These are phyloP conservation scores for Aspergillus biplanus DNA, from an alignment of 495 filamentous ascomycete species.

Conservation along the genomic window DNA sequence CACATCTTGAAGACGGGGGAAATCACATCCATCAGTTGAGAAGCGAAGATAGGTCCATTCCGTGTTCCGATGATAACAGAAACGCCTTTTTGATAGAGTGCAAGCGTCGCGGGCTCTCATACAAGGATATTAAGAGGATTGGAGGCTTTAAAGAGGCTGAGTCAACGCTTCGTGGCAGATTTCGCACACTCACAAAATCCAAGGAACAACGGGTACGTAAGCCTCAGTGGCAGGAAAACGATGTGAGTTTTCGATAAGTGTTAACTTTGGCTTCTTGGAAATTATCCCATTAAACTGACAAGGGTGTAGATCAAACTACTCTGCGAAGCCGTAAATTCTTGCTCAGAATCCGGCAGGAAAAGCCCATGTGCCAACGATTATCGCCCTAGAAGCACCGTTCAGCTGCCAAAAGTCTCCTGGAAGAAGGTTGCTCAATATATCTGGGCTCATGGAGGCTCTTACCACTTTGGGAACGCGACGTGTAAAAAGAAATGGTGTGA, in stretches of 20 bases:
- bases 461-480: constrained; percentile 83
- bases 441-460: constrained; percentile 68
- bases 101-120: constrained; percentile 70
- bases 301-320: constrained; percentile 37
- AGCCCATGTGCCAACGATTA: constrained; percentile 14
- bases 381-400: constrained; percentile 4
- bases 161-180: constrained; percentile 83
- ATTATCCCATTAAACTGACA: constrained; percentile 22
- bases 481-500: constrained; percentile 79
- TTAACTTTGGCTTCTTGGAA: not conserved
- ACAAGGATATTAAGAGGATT: constrained; percentile 72
- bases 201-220: constrained; percentile 75
- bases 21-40: not conserved
- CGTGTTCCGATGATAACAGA: constrained; percentile 38
- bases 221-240: constrained; percentile 73
- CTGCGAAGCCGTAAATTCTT: constrained; percentile 41
- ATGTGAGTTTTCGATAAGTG: constrained; percentile 63
- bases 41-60: not conserved
- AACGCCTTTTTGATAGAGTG: constrained; percentile 68
- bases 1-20: not conserved
- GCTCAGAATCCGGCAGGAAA: constrained; percentile 26
- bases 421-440: constrained; percentile 81
- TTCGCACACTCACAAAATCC: constrained; percentile 76
- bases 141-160: constrained; percentile 78
- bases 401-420: constrained; percentile 70